Evolutionary conservation across 257 asterid genomes (phyloP).

Genomic region (Solanum corneliomulleri): DNA sequence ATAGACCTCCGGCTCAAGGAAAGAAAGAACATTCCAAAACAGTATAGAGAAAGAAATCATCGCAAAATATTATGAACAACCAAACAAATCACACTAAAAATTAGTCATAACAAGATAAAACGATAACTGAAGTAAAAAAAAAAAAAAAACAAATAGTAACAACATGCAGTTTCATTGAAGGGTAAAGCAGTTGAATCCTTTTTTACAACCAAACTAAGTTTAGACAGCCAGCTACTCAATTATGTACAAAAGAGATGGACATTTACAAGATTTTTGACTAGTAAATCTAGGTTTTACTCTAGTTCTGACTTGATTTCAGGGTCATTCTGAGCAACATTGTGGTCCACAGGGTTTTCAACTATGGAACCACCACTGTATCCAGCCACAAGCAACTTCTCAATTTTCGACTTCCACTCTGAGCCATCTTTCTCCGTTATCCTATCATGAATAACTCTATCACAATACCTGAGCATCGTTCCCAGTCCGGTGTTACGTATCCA

Average conservation of each 20-base stretch:
- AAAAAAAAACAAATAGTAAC: not conserved
- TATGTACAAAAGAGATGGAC: not conserved
- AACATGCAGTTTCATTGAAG: not conserved
- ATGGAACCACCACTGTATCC: conserved; percentile 66
- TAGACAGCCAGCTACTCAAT: not conserved
- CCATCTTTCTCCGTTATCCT: conserved; percentile 39
- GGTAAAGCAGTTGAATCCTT: not conserved
- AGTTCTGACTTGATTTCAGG: conserved; percentile 40
- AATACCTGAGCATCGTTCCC: conserved; percentile 84
- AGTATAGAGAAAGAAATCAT: not conserved
- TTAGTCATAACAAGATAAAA: not conserved
- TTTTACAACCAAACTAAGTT: not conserved
- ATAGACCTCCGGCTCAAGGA: not conserved
- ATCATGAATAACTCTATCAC: conserved; percentile 81
- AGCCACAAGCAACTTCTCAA: conserved; percentile 70
- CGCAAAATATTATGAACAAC: not conserved
- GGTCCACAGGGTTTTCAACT: conserved; percentile 21
- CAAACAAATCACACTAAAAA: not conserved
- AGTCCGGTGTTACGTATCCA: conserved; percentile 83
- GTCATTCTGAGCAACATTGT: conserved; percentile 9
- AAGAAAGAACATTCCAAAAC: not conserved
- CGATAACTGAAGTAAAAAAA: not conserved
- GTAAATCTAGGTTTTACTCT: conserved; percentile 10
- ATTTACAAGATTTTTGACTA: not conserved
- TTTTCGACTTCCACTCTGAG: conserved; percentile 80